A percentile compares a stretch with the other conserved stretches of the same genome.
Conservation (phyloP, 2,329 filamentous ascomycete genomes). For the Penicillium sp. region DNA sequence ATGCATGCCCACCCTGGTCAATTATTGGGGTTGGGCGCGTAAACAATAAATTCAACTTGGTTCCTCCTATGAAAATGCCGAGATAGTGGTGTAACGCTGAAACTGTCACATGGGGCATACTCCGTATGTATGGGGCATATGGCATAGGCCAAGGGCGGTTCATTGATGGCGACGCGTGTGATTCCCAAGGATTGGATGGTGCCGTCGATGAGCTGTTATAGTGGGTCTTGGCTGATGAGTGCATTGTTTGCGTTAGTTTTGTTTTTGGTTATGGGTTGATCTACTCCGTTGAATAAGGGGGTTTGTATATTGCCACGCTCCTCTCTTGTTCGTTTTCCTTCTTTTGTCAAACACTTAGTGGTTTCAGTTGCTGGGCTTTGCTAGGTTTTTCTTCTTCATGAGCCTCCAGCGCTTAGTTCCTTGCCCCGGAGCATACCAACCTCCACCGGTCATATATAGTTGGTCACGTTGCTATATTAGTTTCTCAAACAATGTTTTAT, state of each 20-base stretch:
- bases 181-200: background rate
- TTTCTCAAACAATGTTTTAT: background rate
- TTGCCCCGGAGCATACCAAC: background rate
- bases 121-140: background rate
- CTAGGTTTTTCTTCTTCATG: background rate
- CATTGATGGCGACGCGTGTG: background rate
- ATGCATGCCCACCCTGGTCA: background rate
- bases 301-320: slow-evolving; percentile 4
- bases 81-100: background rate
- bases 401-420: background rate
- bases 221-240: background rate
- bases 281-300: no score
- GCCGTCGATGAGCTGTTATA: background rate
- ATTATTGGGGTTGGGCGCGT: slow-evolving; percentile 3
- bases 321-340: background rate
- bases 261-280: background rate
- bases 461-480: background rate
- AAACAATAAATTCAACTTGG: background rate
- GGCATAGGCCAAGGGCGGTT: background rate
- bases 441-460: background rate
- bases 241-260: background rate
- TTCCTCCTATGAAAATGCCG: background rate
- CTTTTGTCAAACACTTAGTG: no score
- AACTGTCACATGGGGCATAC: slow-evolving; percentile 2
- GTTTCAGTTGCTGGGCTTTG: background rate